These are phyloP conservation scores for Pleurotus tuber-regium DNA, from an alignment of 768 basidiomycete genomes.

Conservation along the genomic window DNA sequence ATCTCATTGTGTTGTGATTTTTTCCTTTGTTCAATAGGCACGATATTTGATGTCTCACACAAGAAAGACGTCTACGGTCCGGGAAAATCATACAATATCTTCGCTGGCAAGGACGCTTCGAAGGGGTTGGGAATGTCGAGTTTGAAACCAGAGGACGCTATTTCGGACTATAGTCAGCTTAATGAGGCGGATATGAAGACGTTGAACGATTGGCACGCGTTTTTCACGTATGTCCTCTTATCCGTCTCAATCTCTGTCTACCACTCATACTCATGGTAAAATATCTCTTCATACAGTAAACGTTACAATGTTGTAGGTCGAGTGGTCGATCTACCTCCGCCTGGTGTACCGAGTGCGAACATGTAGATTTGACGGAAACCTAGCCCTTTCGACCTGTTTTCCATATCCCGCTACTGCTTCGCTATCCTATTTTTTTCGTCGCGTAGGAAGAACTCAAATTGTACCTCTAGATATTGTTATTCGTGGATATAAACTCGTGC, in stretches of 20 bases:
- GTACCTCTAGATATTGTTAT: too few relatives aligned
- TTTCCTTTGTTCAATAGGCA: constrained; percentile 43
- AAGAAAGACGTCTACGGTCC: constrained; percentile 90
- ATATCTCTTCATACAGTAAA: constrained; percentile 44
- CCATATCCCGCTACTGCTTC: too few relatives aligned
- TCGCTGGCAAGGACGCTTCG: constrained; percentile 94
- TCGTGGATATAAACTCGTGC: too few relatives aligned
- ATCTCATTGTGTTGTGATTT: neutral
- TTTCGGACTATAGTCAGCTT: constrained; percentile 80
- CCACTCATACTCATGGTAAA: constrained; percentile 2
- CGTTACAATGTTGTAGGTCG: constrained; percentile 86
- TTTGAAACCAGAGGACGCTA: constrained; percentile 80
- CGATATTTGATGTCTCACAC: constrained; percentile 84
- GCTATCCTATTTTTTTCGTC: too few relatives aligned
- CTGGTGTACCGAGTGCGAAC: constrained; percentile 8
- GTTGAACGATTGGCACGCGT: constrained; percentile 85
- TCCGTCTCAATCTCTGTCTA: neutral
- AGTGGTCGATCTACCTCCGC: constrained; percentile 53
- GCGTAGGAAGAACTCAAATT: too few relatives aligned
- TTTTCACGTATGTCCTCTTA: constrained; percentile 69
- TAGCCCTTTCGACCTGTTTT: neutral
- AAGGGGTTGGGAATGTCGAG: constrained; percentile 88
- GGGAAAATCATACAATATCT: constrained; percentile 76
- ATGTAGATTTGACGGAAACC: constrained; percentile 9
- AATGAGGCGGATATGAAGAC: constrained; percentile 72